phyloP scores from a whole-genome alignment of 2,329 filamentous ascomycete genomes.

The Xylaria polymorpha region DNA sequence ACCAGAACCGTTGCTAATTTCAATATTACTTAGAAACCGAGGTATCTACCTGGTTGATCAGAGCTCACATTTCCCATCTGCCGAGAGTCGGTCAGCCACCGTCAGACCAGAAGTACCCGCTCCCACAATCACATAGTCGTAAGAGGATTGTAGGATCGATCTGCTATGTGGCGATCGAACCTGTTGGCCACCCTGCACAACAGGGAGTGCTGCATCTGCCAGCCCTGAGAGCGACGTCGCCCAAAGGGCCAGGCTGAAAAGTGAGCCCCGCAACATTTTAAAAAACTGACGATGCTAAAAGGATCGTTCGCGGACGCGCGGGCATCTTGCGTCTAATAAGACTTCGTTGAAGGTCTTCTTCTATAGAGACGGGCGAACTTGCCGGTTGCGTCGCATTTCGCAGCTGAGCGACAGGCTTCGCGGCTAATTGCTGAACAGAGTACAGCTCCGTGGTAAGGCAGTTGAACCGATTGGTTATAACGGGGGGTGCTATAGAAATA shows the following conservation, averaged over 20 bases:
- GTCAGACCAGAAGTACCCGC: constrained; percentile 47
- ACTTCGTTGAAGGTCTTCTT: too few relatives aligned
- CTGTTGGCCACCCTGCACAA: neutral
- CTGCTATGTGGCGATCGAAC: neutral
- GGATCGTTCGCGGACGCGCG: neutral
- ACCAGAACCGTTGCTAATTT: constrained; percentile 45
- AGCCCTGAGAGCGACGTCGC: neutral
- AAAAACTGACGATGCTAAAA: neutral
- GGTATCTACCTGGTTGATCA: neutral
- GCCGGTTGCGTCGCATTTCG: neutral
- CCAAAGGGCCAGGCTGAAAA: constrained; percentile 16
- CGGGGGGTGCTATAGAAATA: neutral
- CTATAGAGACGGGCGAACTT: neutral
- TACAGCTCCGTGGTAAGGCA: constrained; percentile 16
- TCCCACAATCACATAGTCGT: constrained; percentile 48
- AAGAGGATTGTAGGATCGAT: constrained; percentile 29
- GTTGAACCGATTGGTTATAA: constrained; percentile 28
- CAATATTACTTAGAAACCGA: constrained; percentile 12
- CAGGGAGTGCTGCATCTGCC: neutral
- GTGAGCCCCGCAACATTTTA: constrained; percentile 16
- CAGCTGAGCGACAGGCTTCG: constrained; percentile 13
- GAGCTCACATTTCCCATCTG: constrained; percentile 45
- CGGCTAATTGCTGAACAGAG: constrained; percentile 28
- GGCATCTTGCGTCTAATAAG: neutral
- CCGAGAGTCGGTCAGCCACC: constrained; percentile 47